Evolutionary conservation across 352 stramenopile species (phyloP).

Genomic region (Blastocystis sp.): DNA sequence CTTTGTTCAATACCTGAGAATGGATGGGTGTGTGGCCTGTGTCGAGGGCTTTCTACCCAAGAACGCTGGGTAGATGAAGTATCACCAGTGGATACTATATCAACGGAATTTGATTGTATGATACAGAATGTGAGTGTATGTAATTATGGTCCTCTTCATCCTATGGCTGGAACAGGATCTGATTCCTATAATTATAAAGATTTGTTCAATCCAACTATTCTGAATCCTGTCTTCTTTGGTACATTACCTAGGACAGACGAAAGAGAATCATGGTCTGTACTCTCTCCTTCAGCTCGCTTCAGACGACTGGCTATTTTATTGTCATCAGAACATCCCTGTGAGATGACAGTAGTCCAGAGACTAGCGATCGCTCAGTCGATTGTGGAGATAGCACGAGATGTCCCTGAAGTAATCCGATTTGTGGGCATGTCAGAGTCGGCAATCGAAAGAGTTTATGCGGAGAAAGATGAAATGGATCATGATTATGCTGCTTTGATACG

Average conservation of each 20-base stretch:
- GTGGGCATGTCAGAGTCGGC: not conserved
- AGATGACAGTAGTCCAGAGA: not conserved
- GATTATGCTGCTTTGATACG: too few relatives aligned
- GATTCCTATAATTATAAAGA: not conserved
- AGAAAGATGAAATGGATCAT: too few relatives aligned
- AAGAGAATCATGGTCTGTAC: too few relatives aligned
- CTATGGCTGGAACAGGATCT: not conserved
- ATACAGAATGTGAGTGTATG: not conserved
- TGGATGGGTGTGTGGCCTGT: constrained; percentile 53
- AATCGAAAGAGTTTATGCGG: too few relatives aligned
- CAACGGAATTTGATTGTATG: not conserved
- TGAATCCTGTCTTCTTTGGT: constrained; percentile 9
- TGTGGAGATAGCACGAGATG: not conserved
- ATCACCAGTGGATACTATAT: not conserved
- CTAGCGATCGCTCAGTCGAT: not conserved
- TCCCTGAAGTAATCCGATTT: not conserved
- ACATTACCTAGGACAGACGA: not conserved
- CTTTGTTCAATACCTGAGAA: not conserved
- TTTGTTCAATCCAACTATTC: not conserved
- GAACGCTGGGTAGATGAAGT: not conserved
- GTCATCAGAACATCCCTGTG: not conserved
- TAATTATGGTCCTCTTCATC: not conserved
- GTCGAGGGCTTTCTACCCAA: constrained; percentile 1
- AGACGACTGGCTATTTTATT: not conserved
- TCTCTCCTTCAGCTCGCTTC: not conserved